phyloP scores from a whole-genome alignment of 352 stramenopile genomes.

The Pythium dissimile region DNA sequence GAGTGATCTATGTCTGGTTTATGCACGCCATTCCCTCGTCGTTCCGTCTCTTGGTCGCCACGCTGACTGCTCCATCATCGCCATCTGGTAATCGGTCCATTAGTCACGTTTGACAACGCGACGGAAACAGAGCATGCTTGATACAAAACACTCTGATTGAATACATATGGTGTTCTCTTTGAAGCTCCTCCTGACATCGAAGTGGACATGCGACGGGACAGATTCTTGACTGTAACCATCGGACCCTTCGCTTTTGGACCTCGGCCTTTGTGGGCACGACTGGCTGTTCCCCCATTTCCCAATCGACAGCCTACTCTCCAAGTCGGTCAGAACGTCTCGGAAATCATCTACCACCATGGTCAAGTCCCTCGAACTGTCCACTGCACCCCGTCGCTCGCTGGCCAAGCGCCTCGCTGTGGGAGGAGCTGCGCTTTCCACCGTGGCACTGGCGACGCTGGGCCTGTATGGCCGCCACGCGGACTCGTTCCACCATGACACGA shows the following conservation, averaged over 20 bases:
- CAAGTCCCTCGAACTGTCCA: background rate
- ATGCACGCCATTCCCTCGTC: too few species aligned
- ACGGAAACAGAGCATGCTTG: background rate
- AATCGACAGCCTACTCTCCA: background rate
- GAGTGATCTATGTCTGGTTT: too few species aligned
- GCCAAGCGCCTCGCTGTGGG: constrained; percentile 1
- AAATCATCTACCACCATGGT: constrained; percentile 3
- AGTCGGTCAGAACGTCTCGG: too few species aligned
- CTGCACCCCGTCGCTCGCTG: background rate
- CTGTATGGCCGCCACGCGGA: constrained; percentile 22
- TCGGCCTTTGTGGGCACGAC: too few species aligned
- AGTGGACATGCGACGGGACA: too few species aligned
- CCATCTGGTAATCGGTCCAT: background rate
- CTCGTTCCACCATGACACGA: constrained; percentile 21
- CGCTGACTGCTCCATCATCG: background rate
- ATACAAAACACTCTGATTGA: background rate
- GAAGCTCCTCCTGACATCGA: too few species aligned
- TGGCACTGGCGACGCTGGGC: constrained; percentile 12
- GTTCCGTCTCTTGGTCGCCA: background rate
- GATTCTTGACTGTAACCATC: too few species aligned
- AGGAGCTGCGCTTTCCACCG: constrained; percentile 2
- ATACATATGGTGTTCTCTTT: background rate
- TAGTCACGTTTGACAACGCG: background rate
- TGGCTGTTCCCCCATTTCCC: background rate
- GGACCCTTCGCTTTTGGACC: too few species aligned